Evolutionary conservation across 441 rosid genomes (phyloP).

Genomic region (Aleurites moluccanus): DNA sequence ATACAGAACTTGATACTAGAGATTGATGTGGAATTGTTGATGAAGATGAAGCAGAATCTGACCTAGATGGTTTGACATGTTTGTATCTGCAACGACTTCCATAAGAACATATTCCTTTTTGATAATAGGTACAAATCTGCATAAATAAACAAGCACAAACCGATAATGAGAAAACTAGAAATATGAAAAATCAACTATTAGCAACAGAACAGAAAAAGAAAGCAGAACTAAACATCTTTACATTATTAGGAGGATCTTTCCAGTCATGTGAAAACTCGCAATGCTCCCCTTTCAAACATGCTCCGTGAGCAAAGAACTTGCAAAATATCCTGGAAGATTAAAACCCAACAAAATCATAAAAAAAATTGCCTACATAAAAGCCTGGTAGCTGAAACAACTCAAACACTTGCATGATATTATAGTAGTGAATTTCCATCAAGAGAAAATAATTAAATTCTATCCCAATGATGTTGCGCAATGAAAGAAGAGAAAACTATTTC

Average conservation of each 20-base stretch:
- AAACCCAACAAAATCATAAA: background rate
- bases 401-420: too few species aligned
- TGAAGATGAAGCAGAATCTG: conserved; percentile 54
- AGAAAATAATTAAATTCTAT: background rate
- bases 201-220: conserved; percentile 2
- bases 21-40: conserved; percentile 37
- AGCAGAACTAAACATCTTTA: conserved; percentile 24
- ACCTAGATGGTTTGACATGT: conserved; percentile 62
- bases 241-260: conserved; percentile 82
- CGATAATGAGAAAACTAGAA: conserved; percentile 13
- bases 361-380: background rate
- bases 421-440: background rate
- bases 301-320: conserved; percentile 91
- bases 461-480: background rate
- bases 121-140: conserved; percentile 89
- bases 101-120: conserved; percentile 79
- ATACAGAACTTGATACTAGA: conserved; percentile 31
- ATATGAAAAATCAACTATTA: background rate
- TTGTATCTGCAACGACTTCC: conserved; percentile 91
- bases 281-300: conserved; percentile 93
- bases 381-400: too few species aligned
- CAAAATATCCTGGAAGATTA: conserved; percentile 61
- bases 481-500: background rate
- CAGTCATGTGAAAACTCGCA: conserved; percentile 94
- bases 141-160: conserved; percentile 15